phyloP scores from a whole-genome alignment of 208 protist species.

The Novymonas esmeraldas region DNA sequence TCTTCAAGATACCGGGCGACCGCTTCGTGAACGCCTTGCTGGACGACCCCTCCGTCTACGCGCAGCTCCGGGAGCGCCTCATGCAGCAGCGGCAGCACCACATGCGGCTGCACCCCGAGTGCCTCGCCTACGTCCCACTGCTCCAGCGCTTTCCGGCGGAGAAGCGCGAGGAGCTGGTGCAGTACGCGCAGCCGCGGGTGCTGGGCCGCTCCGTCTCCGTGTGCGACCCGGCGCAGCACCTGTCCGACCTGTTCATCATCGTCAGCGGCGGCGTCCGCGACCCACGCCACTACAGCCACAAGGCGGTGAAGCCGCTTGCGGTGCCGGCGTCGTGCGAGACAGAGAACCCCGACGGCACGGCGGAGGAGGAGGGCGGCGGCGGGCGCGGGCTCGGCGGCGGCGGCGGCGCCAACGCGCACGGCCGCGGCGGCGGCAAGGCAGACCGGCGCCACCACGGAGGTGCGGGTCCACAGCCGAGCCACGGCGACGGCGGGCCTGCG shows the following conservation, averaged over 20 bases:
- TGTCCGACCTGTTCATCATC: conserved; percentile 83
- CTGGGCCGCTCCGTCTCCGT: conserved; percentile 60
- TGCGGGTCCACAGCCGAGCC: not conserved
- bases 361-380: conserved; percentile 13
- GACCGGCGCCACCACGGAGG: not conserved
- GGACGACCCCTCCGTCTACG: conserved; percentile 72
- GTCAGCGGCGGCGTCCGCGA: conserved; percentile 67
- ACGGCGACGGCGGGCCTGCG: not conserved
- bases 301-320: conserved; percentile 42
- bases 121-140: conserved; percentile 66
- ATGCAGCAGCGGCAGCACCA: conserved; percentile 41
- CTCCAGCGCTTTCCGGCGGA: conserved; percentile 53
- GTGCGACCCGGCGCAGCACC: conserved; percentile 72
- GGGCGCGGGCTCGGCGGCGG: conserved; percentile 7
- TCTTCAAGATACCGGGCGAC: conserved; percentile 68
- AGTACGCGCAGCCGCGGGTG: conserved; percentile 59
- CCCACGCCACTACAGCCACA: conserved; percentile 62
- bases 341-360: conserved; percentile 23
- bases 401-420: conserved; percentile 2
- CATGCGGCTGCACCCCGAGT: conserved; percentile 74
- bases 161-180: conserved; percentile 50
- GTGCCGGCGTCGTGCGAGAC: conserved; percentile 38
- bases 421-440: not conserved
- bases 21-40: conserved; percentile 80
- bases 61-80: conserved; percentile 68